Evolutionary conservation across 116 monocot genomes (phyloP), one percentile per base, ranked within the genome.

Genomic region (Phalaenopsis hybrid): DNA sequence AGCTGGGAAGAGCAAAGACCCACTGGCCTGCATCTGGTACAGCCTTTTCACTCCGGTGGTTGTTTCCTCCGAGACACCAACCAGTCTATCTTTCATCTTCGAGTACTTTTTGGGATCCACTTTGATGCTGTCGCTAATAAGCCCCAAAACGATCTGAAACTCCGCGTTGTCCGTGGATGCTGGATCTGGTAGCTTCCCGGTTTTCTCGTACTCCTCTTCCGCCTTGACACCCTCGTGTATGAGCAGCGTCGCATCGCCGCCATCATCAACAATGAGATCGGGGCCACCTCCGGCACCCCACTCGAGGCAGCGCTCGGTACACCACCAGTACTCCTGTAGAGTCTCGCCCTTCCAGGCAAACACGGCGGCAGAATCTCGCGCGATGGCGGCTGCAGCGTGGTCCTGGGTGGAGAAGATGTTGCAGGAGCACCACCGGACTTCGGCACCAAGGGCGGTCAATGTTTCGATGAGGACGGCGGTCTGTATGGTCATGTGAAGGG

Each of bases 401-500:
- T 92, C 93, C 85, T 95, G 93, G 70, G 93, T 93, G 80, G 95
- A 95, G 86, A 92, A 95, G 79, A 92, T 95, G 85, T 93, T 95
- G 87, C 95, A 93, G 72, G 93, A 93, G 87, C 95, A 93, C 95
- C 92, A 95, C 78, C 95, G 87, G 61, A 92, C 93, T 80, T 95
- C 95, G 59, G 93, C 92, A 80, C 93, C 95, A 13, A 95, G 91
- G 65, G 91, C 93, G 59, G 91, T 91, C 63, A 93, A 87, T 73
- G 95, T 93, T 78, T 95, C 95, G 80, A 95, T 93, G 84, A 95
- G 91, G 81, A 95, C 95, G 82, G 95, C 95, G 78, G 95, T 95
- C 89, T 95, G 91, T 87, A 96, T 96, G 31, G 91, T 92, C 96
- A 96, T 96, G 90, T 93, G 96, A 44, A 96, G 92, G 65, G 96